A percentile compares a stretch with the other conserved stretches of the same genome.
Evolutionary conservation across 305 asterid species (phyloP).

Genomic region (Coffea humblotiana): DNA sequence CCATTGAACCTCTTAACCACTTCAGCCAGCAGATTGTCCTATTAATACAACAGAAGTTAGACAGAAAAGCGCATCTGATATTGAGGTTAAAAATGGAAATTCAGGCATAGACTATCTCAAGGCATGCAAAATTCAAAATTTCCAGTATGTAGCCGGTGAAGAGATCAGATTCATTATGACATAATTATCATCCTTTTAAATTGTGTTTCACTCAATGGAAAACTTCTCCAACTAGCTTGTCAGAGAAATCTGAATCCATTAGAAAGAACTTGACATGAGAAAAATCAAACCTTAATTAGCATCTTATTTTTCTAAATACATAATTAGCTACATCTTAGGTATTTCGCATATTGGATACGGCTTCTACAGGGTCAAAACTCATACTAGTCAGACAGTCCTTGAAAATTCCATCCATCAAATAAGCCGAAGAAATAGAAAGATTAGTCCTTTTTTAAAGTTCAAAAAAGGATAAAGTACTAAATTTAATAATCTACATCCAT

Average conservation of each 20-base stretch:
- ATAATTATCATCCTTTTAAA: neutral
- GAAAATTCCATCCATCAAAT: neutral
- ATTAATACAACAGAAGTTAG: slow-evolving; percentile 20
- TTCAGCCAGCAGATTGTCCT: slow-evolving; percentile 68
- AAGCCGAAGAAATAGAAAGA: neutral
- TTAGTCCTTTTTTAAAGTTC: neutral
- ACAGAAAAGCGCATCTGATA: neutral
- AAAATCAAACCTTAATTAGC: neutral
- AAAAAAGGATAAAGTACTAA: neutral
- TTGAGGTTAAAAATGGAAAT: neutral
- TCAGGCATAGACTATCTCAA: neutral
- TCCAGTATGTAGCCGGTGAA: neutral
- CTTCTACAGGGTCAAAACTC: neutral
- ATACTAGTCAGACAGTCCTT: neutral
- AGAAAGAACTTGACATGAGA: neutral
- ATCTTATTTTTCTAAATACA: neutral
- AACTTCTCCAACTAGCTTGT: neutral
- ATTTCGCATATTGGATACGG: neutral
- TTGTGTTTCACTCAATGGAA: neutral
- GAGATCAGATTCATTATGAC: neutral
- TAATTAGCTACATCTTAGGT: neutral
- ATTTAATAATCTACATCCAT: neutral
- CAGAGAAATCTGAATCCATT: neutral
- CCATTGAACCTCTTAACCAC: slow-evolving; percentile 56
- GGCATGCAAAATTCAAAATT: neutral